Conservation (phyloP, 495 filamentous ascomycete species). For the Penicillium cosmopolitanum region DNA sequence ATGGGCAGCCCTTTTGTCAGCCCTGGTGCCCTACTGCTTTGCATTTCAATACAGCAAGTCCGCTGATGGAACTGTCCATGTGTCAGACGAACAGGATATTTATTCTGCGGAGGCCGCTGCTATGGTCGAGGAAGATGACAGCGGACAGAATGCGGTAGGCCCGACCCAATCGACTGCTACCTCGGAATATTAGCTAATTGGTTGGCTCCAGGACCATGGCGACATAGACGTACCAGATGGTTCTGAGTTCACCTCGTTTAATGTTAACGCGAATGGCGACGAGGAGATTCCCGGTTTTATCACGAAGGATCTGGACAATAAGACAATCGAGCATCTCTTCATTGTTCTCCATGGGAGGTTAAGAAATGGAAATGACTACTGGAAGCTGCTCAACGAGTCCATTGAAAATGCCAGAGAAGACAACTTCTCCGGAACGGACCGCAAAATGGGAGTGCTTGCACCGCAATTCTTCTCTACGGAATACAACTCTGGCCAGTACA, state of each 20-base stretch:
- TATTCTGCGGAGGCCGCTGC: conserved; percentile 15
- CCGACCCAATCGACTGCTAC: background rate
- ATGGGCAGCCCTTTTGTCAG: conserved; percentile 14
- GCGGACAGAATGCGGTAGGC: conserved; percentile 17
- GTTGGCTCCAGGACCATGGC: conserved; percentile 19
- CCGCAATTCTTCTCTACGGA: conserved; percentile 25
- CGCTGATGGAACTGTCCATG: conserved; percentile 11
- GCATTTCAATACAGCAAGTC: conserved; percentile 17
- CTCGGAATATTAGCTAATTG: conserved; percentile 11
- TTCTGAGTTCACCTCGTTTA: conserved; percentile 20
- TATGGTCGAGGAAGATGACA: conserved; percentile 12
- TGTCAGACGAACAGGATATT: conserved; percentile 18
- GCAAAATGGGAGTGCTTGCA: conserved; percentile 22
- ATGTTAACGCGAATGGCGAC: conserved; percentile 12
- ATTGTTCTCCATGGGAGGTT: conserved; percentile 22
- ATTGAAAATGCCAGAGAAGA: conserved; percentile 16
- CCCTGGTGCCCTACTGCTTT: conserved; percentile 11
- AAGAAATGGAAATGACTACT: conserved; percentile 21
- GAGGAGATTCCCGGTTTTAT: conserved; percentile 23
- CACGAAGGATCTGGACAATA: conserved; percentile 13
- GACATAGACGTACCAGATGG: conserved; percentile 23
- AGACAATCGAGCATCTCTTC: conserved; percentile 18
- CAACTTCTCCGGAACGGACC: conserved; percentile 17
- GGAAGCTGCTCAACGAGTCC: conserved; percentile 15
- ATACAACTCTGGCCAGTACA: conserved; percentile 22